Percentiles rank a stretch among this genome's conserved stretches.
Conservation (phyloP, 2,329 filamentous ascomycete species). For the Colletotrichum theobromicola region DNA sequence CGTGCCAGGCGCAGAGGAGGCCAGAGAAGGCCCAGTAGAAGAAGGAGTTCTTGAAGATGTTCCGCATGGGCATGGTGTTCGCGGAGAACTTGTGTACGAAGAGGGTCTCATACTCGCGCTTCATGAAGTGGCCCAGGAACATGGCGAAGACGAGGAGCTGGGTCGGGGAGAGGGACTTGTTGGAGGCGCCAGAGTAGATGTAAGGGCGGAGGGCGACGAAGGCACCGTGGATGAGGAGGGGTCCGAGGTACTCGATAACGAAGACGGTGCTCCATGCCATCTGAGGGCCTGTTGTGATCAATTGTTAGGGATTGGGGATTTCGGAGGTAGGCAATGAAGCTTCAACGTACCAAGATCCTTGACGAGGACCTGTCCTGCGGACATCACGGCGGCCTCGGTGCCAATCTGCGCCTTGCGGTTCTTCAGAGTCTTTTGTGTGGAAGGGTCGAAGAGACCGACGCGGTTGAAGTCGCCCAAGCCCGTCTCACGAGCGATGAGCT, state of each 20-base stretch:
- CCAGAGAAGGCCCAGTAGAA: conserved; percentile 94
- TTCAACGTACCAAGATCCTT: conserved; percentile 83
- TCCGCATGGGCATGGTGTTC: conserved; percentile 88
- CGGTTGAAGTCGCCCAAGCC: conserved; percentile 64
- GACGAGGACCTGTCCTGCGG: conserved; percentile 71
- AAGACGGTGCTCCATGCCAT: conserved; percentile 94
- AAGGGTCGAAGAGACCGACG: conserved; percentile 65
- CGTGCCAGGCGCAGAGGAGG: conserved; percentile 79
- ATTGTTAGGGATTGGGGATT: not conserved
- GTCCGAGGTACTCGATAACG: conserved; percentile 92
- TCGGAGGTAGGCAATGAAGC: not conserved
- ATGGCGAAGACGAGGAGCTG: conserved; percentile 79
- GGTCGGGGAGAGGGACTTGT: conserved; percentile 61
- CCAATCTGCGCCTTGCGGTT: conserved; percentile 61
- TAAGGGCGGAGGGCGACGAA: conserved; percentile 75
- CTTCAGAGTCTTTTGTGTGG: conserved; percentile 67
- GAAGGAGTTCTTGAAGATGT: conserved; percentile 93
- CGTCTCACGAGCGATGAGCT: conserved; percentile 54
- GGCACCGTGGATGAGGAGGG: conserved; percentile 83
- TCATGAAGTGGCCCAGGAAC: conserved; percentile 84
- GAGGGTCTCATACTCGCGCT: conserved; percentile 93
- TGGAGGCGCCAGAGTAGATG: conserved; percentile 47
- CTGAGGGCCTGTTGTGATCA: conserved; percentile 70
- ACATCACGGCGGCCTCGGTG: conserved; percentile 53
- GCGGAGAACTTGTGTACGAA: conserved; percentile 95